Evolutionary conservation across 805 yeast genomes (phyloP), one percentile per base, ranked within the genome.

Genomic region (Jamesozyma spencerorum): DNA sequence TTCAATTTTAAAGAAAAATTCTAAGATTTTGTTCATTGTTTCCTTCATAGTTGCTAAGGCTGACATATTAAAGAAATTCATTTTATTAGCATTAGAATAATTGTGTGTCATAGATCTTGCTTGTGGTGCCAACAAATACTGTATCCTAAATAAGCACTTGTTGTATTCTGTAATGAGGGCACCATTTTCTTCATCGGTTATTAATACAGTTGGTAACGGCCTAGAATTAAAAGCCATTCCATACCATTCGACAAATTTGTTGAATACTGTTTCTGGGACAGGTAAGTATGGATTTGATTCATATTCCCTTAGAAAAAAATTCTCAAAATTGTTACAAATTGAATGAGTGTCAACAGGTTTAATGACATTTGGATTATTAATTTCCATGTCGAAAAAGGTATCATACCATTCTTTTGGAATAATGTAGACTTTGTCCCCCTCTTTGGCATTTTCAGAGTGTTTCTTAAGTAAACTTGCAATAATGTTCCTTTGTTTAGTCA

Each of bases 201-300:
- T 49, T 8, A 66, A 47, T 14, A 47, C 51, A 3, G 78, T 65
- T n/a, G 48, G 45, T 1, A 71, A 56, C 0, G 71, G 65, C 5
- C 46, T 44, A 5, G 70, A 62, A 4, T 52, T 54, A 1, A 69
- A 68, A 1, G 58, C 52, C 18, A 73, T 38, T 0, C 82, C 83
- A 55, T 77, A 79, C 79, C 81, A 74, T 26, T 65, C 63, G 1
- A 54, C 57, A 8, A 81, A 55, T 43, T 64, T 52, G 2, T 64
- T 50, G 47, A 74, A 79, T 2, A 72, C 65, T 4, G 62, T 57
- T 5, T 70, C 70, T 0, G 74, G 61, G 0, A 80, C 58, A 0
- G 66, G 51, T 39, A 59, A 29, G 43, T 66, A 50, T 12, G 68
- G 61, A 37, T 49, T 36, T 14, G 41, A 24, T 17, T 46, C 37